Percentiles rank a stretch among this genome's conserved stretches.
Evolutionary conservation across 1,139 yeast species (phyloP).

Genomic region (Meyerozyma guilliermondii): DNA sequence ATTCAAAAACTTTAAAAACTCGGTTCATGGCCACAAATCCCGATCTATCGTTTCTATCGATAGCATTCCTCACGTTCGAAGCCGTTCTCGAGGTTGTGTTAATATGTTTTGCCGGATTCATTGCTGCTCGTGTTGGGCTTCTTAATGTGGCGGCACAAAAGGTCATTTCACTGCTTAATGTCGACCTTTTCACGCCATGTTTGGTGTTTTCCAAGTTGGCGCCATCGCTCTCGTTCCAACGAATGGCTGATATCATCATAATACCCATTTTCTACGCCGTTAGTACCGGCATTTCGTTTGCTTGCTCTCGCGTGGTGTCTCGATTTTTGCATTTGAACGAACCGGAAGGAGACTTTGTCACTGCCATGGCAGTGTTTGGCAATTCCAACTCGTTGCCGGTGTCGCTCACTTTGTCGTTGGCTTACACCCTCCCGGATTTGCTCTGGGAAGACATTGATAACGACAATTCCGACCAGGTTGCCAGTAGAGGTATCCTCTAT

Average conservation of each 20-base stretch:
- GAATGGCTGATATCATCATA: slow-evolving; percentile 62
- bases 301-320: slow-evolving; percentile 49
- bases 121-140: slow-evolving; percentile 60
- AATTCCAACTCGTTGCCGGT: slow-evolving; percentile 79
- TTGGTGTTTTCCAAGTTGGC: slow-evolving; percentile 78
- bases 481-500: slow-evolving; percentile 75
- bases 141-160: slow-evolving; percentile 61
- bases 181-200: slow-evolving; percentile 80
- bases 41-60: slow-evolving; percentile 45
- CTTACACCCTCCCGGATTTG: slow-evolving; percentile 67
- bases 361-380: slow-evolving; percentile 88
- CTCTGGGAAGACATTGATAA: slow-evolving; percentile 68
- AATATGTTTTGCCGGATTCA: slow-evolving; percentile 65
- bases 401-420: slow-evolving; percentile 66
- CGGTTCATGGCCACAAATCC: neutral
- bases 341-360: slow-evolving; percentile 72
- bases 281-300: slow-evolving; percentile 57
- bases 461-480: slow-evolving; percentile 67
- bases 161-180: slow-evolving; percentile 62
- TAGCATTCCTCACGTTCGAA: slow-evolving; percentile 65
- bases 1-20: too few relatives aligned
- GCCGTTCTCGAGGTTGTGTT: slow-evolving; percentile 76
- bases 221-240: slow-evolving; percentile 61
- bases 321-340: slow-evolving; percentile 45
- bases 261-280: slow-evolving; percentile 70